A percentile compares a stretch with the other conserved stretches of the same genome.
These are phyloP conservation scores for Syncephalastrum racemosum DNA, from an alignment of 371 early-diverging fungal species.

Conservation along the genomic window DNA sequence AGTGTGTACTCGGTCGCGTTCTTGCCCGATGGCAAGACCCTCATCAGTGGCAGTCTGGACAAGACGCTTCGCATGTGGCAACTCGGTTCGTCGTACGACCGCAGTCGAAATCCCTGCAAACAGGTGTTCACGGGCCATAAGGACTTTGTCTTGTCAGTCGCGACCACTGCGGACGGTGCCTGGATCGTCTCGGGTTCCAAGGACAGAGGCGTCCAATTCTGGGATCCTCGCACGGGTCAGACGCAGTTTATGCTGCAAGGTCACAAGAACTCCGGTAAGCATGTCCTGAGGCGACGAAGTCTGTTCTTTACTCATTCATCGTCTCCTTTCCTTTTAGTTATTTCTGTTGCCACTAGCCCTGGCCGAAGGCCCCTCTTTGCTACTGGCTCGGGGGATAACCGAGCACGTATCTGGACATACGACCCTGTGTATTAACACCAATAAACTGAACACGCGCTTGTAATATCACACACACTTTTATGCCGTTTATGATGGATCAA, in stretches of 20 bases:
- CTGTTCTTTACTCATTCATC: background rate
- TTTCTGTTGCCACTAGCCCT: slow-evolving; percentile 89
- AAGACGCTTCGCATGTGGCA: slow-evolving; percentile 95
- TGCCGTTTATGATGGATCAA: no score
- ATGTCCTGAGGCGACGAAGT: background rate
- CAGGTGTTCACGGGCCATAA: slow-evolving; percentile 66
- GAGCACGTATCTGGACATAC: slow-evolving; percentile 92
- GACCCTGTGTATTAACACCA: slow-evolving; percentile 25
- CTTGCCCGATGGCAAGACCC: slow-evolving; percentile 86
- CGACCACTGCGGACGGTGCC: slow-evolving; percentile 85
- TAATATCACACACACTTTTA: no score
- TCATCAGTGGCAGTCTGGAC: slow-evolving; percentile 94
- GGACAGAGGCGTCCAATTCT: slow-evolving; percentile 93
- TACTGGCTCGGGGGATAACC: slow-evolving; percentile 94
- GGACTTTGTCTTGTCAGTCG: slow-evolving; percentile 97
- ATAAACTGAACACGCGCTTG: no score
- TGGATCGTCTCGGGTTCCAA: slow-evolving; percentile 95
- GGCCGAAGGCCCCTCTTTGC: slow-evolving; percentile 84
- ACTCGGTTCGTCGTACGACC: slow-evolving; percentile 38
- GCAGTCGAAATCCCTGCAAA: slow-evolving; percentile 44
- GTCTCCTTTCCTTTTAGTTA: slow-evolving; percentile 61
- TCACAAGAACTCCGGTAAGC: slow-evolving; percentile 91
- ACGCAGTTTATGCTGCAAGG: slow-evolving; percentile 93
- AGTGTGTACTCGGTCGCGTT: slow-evolving; percentile 96
- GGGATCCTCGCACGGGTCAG: slow-evolving; percentile 81